Evolutionary conservation across 495 filamentous ascomycete genomes (phyloP), one percentile per base, ranked within the genome.

Genomic region (Lepraria neglecta): DNA sequence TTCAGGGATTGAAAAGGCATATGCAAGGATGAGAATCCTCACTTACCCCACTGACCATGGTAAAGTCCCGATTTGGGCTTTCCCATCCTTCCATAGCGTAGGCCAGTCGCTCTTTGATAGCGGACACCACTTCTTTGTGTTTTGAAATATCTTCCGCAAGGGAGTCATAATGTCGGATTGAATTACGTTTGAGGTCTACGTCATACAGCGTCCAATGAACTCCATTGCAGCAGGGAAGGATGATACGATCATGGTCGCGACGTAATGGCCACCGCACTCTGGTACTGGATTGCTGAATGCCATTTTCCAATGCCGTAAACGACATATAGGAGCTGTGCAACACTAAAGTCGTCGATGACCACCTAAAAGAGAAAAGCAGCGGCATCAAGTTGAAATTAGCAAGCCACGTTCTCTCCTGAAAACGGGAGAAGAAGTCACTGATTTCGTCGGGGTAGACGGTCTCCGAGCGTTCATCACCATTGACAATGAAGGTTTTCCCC

Each of bases 181-280:
- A 3, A 27, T 31, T 59, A 59, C 44, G 56, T 31, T 47, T 59
- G 56, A 59, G 56, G n/a, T 59, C 56, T 21, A 59, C 42, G 15
- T 59, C 56, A 47, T 46, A 59, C 56, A 59, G 28, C 12, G 42
- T 59, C 42, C 56, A 59, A 59, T 59, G 42, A 30, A 11, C 30
- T 46, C 46, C 9, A 48, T 46, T 46, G n/a, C 56, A 59, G 56
- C 56, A 59, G 19, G 42, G 56, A 59, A 59, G 56, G 42, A 59
- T 59, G 19, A 59, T 40, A 10, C 33, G 56, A 30, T 59, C 42
- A 47, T 59, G 38, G 3, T 42, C 9, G 9, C 15, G 9, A 9
- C 3, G 9, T 10, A 15, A 15, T 15, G 38, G 38, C 38, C 38
- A 42, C 38, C 24, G 24, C 2, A 24, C 24, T 24, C 24, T 24